Evolutionary conservation across 2,329 filamentous ascomycete species (phyloP), one percentile per base, ranked within the genome.

Genomic region (Westerdykella sp.): DNA sequence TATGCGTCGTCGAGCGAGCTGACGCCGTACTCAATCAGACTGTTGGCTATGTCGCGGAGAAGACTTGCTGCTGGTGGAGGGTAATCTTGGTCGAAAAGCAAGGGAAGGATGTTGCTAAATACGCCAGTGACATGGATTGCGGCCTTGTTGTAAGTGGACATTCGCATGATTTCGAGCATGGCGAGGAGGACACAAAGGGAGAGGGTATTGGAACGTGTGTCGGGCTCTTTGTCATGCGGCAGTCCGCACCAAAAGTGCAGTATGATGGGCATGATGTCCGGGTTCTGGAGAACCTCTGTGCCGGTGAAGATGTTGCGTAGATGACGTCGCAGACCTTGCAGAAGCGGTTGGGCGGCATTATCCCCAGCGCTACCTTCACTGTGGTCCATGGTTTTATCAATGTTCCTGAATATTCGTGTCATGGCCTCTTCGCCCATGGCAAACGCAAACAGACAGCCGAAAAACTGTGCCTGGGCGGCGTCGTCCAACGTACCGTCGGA

Each of bases 1-100:
- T 90, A 83, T 13, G 87, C 87, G 70, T 96, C 89, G 37, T 87
- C 80, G n/a, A 95, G 77, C 46, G 77, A 77, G 57, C 83, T 85
- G 53, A 95, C 79, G 15, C 93, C 91, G 49, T 93, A 74, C 44
- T 79, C 71, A 72, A 87, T 80, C 60, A 94, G 69, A 65, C 75
- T 74, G 50, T 77, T 77, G 57, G 85, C 90, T 21, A 95, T 73
- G 16, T 78, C 73, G 50, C 83, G 71, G 15, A 88, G 77, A 12
- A 81, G 50, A 36, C 47, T 42, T 28, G 57, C 51, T 45, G 65
- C 59, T 3, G 51, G 43, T 6, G 55, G 48, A 15, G 54, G 57
- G 38, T 60, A 65, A 34, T 59, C 59, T 47, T 64, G 54, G 12
- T 66, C 63, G 37, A 68, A 63, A 6, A 68, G 47, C 12, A 65